Evolutionary conservation across 768 basidiomycete species (phyloP), one percentile per base, ranked within the genome.

Genomic region (Suillus spraguei): DNA sequence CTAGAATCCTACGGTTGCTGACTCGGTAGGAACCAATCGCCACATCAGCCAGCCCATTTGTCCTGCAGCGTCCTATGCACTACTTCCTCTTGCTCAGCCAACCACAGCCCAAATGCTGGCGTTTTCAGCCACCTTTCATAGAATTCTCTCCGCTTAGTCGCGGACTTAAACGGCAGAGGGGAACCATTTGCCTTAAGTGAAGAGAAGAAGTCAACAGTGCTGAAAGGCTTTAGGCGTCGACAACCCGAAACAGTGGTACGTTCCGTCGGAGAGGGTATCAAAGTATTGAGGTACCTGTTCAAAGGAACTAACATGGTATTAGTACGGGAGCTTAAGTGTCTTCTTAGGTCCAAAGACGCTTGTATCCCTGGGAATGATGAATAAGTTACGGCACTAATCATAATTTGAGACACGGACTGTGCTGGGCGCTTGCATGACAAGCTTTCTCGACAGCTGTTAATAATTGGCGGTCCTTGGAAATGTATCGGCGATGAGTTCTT

Each of bases 241-340:
- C 68, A 65, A 60, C 71, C 67, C 42, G 72, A 63, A 16, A 68
- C 67, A 2, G 66, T 62, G 54, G 72, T 68, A 17, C 78, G 69
- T 38, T 83, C 87, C 9, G 80, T 75, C 7, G 87, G 89, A 22
- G 87, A 83, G 63, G 93, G 92, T 73, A 95, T 93, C 55, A 96
- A 83, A 1, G 90, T 89, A 64, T 92, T 90, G 47, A 98, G 87
- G 79, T 98, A 98, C 67, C 96, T 86, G 68, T 96, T 89, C 5
- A 99, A 83, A 0, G 97, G 97, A 3, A 92, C 89, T 24, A 98
- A 85, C 65, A 99, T 82, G 60, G 89, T 89, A 22, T 90, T 91
- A 1, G 97, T 94, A 52, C 96, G 84, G 46, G 90, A 85, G 60
- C 87, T 87, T 73, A 99, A 94, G 71, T 98, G 94, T 53, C 86